Percentiles rank a stretch among this genome's conserved stretches.
These are phyloP conservation scores for Golubevia pallescens DNA, from an alignment of 1,284 basidiomycete species.

Conservation along the genomic window DNA sequence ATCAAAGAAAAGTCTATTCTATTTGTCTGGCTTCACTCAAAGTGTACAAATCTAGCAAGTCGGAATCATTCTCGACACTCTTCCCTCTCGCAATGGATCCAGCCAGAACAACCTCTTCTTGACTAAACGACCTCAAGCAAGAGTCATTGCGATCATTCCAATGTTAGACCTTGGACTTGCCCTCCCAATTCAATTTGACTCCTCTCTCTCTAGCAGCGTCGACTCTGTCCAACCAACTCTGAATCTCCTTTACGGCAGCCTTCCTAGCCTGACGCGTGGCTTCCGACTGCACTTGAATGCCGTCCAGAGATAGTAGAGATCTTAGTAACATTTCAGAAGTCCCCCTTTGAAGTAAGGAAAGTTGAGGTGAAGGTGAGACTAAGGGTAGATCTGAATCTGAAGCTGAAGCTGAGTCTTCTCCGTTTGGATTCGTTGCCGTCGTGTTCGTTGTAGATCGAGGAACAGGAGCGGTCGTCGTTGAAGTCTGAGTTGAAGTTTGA, in stretches of 20 bases:
- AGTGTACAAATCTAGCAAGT: too few relatives aligned
- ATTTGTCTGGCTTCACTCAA: too few relatives aligned
- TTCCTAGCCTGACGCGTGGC: constrained; percentile 43
- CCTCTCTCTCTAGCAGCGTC: constrained; percentile 40
- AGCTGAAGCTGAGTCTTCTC: not conserved
- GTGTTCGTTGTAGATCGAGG: not conserved
- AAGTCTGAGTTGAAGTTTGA: not conserved
- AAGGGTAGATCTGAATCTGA: not conserved
- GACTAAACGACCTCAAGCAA: too few relatives aligned
- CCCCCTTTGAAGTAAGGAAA: constrained; percentile 13
- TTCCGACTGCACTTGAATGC: constrained; percentile 42
- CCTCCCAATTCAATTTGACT: too few relatives aligned
- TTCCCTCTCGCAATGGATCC: too few relatives aligned
- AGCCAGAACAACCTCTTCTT: too few relatives aligned
- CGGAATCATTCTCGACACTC: too few relatives aligned
- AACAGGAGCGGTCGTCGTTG: not conserved
- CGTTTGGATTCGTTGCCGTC: too few relatives aligned
- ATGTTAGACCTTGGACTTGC: too few relatives aligned
- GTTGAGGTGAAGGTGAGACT: not conserved
- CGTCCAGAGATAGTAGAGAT: constrained; percentile 49
- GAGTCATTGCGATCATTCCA: too few relatives aligned
- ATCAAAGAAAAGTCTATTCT: too few relatives aligned
- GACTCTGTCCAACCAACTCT: constrained; percentile 52
- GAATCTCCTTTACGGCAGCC: constrained; percentile 51
- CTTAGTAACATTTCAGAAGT: constrained; percentile 45